Percentiles rank a stretch among this genome's conserved stretches.
These are phyloP conservation scores for Ceraceosorus guamensis DNA, from an alignment of 1,284 basidiomycete species.

Conservation along the genomic window DNA sequence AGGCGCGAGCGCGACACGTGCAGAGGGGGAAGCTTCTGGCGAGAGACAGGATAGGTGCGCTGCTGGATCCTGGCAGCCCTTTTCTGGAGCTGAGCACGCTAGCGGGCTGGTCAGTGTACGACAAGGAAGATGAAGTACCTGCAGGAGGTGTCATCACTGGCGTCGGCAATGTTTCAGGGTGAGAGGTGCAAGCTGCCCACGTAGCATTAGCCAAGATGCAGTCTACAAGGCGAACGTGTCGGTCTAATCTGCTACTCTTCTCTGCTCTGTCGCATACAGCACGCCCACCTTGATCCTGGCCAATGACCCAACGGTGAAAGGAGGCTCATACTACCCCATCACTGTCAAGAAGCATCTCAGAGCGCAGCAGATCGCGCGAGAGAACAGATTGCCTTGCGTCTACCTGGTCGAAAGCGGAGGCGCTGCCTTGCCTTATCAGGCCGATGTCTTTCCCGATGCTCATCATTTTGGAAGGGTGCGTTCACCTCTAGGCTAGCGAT, in stretches of 20 bases:
- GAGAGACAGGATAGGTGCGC: constrained; percentile 62
- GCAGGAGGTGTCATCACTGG: constrained; percentile 87
- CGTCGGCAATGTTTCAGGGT: constrained; percentile 68
- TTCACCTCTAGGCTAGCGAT: too few relatives aligned
- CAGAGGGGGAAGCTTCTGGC: constrained; percentile 77
- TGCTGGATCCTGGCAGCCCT: constrained; percentile 78
- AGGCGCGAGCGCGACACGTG: constrained; percentile 69
- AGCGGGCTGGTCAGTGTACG: constrained; percentile 81
- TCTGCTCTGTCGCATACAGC: too few relatives aligned
- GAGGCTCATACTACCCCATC: constrained; percentile 61
- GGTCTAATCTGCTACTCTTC: neutral
- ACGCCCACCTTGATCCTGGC: constrained; percentile 80
- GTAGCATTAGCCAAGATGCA: neutral
- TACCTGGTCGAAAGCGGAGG: constrained; percentile 93
- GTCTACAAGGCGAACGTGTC: too few relatives aligned
- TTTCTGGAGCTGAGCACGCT: constrained; percentile 81
- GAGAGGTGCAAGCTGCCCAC: neutral
- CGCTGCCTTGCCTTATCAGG: constrained; percentile 83
- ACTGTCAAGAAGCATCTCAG: constrained; percentile 93
- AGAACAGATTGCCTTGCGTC: constrained; percentile 82
- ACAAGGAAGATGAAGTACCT: constrained; percentile 63
- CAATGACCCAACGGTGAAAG: constrained; percentile 64
- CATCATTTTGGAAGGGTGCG: constrained; percentile 97
- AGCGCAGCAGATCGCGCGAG: constrained; percentile 83
- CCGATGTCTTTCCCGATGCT: constrained; percentile 80